Evolutionary conservation across 2,329 filamentous ascomycete genomes (phyloP), one percentile per base, ranked within the genome.

Genomic region (Cordyceps cateniannulata): DNA sequence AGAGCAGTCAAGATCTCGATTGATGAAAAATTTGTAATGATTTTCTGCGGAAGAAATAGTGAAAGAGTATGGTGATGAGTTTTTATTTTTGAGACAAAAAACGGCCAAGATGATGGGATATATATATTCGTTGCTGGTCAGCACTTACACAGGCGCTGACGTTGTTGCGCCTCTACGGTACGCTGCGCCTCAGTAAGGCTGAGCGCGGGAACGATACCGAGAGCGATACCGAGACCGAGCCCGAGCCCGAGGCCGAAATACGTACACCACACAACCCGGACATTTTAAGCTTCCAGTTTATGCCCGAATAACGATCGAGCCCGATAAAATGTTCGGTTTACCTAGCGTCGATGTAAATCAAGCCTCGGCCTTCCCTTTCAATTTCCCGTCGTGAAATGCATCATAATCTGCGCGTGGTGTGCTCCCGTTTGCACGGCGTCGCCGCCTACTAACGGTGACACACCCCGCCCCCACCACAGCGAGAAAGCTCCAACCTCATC

Each of bases 401-500:
- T 8, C 16, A 42, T 42, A 18, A 18, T 42, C 18, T 42, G 3
- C 18, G 12, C 38, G 7, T 3, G 16, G 7, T 40, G 38, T n/a
- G 4, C 38, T 2, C 38, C 18, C 16, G 38, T 40, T 40, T n/a
- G 38, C 38, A 40, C 5, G 1, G 38, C 38, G 38, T 42, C 38
- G 38, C 38, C n/a, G 38, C 38, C 38, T 42, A n/a, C 6, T n/a
- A n/a, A n/a, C 32, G 10, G 32, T 45, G 42, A 45, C 42, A 45
- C 42, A 45, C 42, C 38, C 38, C 38, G 38, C 38, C 38, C 38
- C 38, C 38, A 42, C 38, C 16, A 16, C 7, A 42, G 38, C 38
- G n/a, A 35, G 29, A 18, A 48, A 53, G 59, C 64, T 47, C 59
- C 51, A 48, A 29, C 44, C 29, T 47, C 32, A 55, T 20, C 45